These are phyloP conservation scores for Loxodes magnus DNA, from an alignment of 73 alveolate species.

Conservation along the genomic window DNA sequence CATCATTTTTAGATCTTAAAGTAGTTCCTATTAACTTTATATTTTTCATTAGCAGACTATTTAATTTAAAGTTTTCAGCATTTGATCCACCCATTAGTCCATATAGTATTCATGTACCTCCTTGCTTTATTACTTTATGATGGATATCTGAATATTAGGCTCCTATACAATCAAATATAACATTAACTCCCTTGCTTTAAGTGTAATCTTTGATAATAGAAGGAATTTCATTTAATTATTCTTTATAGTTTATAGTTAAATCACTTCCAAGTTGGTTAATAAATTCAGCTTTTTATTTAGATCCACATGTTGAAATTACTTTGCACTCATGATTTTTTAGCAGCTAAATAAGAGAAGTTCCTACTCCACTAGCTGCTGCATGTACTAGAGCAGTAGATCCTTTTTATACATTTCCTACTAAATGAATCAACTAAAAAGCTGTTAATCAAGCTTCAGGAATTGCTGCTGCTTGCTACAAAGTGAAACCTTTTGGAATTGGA, in stretches of 20 bases:
- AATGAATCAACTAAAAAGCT: conserved; percentile 33
- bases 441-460: conserved; percentile 59
- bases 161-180: conserved; percentile 41
- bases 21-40: conserved; percentile 24
- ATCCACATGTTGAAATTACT: conserved; percentile 33
- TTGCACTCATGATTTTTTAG: conserved; percentile 27
- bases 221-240: no score
- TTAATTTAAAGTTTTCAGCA: conserved; percentile 12
- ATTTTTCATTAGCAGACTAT: conserved; percentile 23
- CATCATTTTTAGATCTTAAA: conserved; percentile 22
- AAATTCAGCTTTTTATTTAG: conserved; percentile 26
- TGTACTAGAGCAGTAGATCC: conserved; percentile 36
- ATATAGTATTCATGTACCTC: conserved; percentile 50
- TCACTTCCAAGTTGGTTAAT: conserved; percentile 42
- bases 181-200: conserved; percentile 36
- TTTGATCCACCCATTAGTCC: conserved; percentile 46
- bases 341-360: conserved; percentile 44
- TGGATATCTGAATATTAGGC: conserved; percentile 35
- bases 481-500: conserved; percentile 32
- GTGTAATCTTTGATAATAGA: conserved; percentile 18
- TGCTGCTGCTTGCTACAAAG: conserved; percentile 41
- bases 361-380: conserved; percentile 71
- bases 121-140: conserved; percentile 18
- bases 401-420: conserved; percentile 9
- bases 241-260: conserved; percentile 38